Evolutionary conservation across 176 grass and related monocot genomes (phyloP).

Genomic region (Secale cereale): DNA sequence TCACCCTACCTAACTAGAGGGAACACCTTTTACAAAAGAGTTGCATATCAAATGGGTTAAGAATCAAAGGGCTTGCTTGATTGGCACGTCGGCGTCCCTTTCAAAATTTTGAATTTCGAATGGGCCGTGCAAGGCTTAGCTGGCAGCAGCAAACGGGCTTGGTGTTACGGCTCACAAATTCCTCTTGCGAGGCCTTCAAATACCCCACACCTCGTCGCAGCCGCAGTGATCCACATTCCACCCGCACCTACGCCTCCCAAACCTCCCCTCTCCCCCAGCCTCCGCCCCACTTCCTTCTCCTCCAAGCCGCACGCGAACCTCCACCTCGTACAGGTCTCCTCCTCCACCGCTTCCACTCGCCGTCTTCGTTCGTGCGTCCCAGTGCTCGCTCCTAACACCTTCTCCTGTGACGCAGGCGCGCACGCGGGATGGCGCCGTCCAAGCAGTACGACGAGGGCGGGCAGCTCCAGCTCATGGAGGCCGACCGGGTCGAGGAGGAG

Average conservation of each 20-base stretch:
- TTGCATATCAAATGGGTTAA: too few species aligned
- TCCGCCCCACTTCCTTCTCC: conserved; percentile 19
- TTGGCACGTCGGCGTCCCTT: neutral
- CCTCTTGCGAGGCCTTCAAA: neutral
- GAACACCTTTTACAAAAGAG: too few species aligned
- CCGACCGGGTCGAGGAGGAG: conserved; percentile 64
- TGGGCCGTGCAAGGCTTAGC: neutral
- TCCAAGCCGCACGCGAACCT: neutral
- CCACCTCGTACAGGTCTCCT: conserved; percentile 10
- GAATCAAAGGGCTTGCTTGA: too few species aligned
- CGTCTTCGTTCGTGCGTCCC: neutral
- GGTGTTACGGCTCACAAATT: neutral
- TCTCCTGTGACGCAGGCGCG: neutral
- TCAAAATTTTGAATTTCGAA: neutral
- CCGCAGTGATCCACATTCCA: neutral
- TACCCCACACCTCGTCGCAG: neutral
- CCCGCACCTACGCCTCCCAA: neutral
- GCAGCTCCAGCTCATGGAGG: conserved; percentile 88
- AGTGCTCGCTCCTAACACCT: neutral
- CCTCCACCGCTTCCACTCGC: neutral
- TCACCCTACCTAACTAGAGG: too few species aligned
- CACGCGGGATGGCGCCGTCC: conserved; percentile 39
- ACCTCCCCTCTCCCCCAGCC: neutral
- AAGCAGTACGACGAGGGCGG: conserved; percentile 73
- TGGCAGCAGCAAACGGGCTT: neutral